Conservation (phyloP, 805 yeast species). For the Saturnispora sekii region DNA sequence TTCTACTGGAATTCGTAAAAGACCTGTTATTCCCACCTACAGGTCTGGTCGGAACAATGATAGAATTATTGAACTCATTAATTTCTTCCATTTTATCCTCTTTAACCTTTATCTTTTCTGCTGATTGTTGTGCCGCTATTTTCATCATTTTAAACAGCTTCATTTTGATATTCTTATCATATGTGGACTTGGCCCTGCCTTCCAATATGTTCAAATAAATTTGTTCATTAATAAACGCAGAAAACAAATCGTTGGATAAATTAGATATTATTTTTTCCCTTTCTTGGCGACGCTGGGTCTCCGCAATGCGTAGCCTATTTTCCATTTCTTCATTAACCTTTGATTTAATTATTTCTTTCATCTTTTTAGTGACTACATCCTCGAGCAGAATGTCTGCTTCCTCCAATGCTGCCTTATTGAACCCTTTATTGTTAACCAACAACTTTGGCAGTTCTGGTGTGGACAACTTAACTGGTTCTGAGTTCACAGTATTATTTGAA, state of each 20-base stretch:
- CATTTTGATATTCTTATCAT: conserved; percentile 26
- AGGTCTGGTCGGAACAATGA: conserved; percentile 1
- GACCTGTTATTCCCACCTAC: neutral
- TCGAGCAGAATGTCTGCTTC: conserved; percentile 20
- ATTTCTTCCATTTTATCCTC: conserved; percentile 34
- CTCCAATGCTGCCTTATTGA: conserved; percentile 22
- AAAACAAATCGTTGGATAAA: conserved; percentile 42
- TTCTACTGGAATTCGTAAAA: neutral
- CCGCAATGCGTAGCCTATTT: conserved; percentile 1
- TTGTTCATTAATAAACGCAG: conserved; percentile 54
- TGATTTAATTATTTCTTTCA: conserved; percentile 7
- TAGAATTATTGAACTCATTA: conserved; percentile 16
- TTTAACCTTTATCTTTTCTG: conserved; percentile 22
- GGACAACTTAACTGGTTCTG: neutral
- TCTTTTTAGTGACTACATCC: conserved; percentile 22
- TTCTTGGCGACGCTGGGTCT: conserved; percentile 17
- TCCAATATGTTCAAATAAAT: conserved; percentile 35
- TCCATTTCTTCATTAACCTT: neutral
- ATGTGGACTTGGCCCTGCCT: conserved; percentile 35
- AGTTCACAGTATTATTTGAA: too few relatives aligned
- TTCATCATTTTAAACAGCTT: conserved; percentile 27
- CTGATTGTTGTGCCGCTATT: conserved; percentile 18
- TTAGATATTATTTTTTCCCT: conserved; percentile 21
- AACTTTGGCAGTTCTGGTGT: conserved; percentile 11
- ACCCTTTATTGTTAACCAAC: conserved; percentile 23